phyloP scores from a whole-genome alignment of 495 filamentous ascomycete species.

The Parachaetomium inaequale region DNA sequence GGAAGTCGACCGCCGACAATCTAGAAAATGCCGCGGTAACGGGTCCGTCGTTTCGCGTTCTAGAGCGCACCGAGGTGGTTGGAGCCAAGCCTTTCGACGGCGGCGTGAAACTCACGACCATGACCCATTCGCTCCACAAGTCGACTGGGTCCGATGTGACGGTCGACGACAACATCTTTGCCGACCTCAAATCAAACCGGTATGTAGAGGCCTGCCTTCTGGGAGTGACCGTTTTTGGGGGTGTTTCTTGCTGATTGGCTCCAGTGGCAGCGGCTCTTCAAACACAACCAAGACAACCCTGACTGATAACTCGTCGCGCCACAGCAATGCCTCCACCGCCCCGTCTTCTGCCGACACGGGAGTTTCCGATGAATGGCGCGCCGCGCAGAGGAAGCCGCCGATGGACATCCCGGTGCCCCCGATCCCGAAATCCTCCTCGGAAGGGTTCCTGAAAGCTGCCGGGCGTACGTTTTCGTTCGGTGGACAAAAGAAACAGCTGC shows the following conservation, averaged over 20 bases:
- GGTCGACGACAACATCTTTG: constrained; percentile 56
- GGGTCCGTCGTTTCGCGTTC: constrained; percentile 47
- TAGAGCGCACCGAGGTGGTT: constrained; percentile 42
- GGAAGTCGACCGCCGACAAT: constrained; percentile 50
- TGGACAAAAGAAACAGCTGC: constrained; percentile 46
- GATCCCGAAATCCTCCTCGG: constrained; percentile 46
- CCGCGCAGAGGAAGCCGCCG: constrained; percentile 46
- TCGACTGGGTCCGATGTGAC: constrained; percentile 33
- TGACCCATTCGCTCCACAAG: constrained; percentile 29
- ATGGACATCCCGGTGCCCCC: constrained; percentile 58
- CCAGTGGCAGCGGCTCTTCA: constrained; percentile 61
- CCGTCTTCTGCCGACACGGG: constrained; percentile 66
- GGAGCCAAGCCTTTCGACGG: constrained; percentile 44
- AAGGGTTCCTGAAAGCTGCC: constrained; percentile 58
- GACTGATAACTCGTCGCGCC: constrained; percentile 63
- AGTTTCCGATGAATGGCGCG: constrained; percentile 52
- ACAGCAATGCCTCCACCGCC: constrained; percentile 69
- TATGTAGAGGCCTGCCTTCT: constrained; percentile 29
- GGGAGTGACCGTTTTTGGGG: background rate
- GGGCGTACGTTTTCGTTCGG: constrained; percentile 75
- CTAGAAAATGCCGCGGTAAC: constrained; percentile 44
- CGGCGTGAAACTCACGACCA: constrained; percentile 32
- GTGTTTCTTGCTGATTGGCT: constrained; percentile 23
- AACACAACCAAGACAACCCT: constrained; percentile 60
- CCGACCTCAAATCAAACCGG: constrained; percentile 52